Percentiles rank a stretch among this genome's conserved stretches.
Evolutionary conservation across 2,329 filamentous ascomycete species (phyloP).

Genomic region (Stagonosporopsis tanaceti): DNA sequence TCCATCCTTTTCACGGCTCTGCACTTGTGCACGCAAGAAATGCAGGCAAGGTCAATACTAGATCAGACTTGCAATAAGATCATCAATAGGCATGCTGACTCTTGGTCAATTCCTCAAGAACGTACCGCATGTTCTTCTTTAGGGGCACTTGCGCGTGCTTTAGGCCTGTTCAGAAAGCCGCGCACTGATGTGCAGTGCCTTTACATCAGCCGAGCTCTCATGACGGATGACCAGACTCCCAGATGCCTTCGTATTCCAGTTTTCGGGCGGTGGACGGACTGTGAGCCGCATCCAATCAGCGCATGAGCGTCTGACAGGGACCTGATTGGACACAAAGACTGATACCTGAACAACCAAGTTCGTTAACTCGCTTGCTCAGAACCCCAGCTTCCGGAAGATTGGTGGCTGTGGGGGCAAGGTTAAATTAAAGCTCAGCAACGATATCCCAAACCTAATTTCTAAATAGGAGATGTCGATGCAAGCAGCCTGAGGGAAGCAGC

Average conservation of each 20-base stretch:
- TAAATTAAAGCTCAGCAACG: neutral
- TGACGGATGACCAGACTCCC: neutral
- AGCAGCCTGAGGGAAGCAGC: neutral
- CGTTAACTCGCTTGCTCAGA: neutral
- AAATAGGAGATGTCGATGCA: neutral
- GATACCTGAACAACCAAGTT: neutral
- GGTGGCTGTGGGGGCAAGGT: slow-evolving; percentile 2
- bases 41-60: neutral
- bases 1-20: neutral
- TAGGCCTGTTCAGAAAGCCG: neutral
- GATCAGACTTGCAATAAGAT: neutral
- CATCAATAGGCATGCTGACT: neutral
- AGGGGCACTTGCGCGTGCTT: neutral
- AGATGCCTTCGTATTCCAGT: neutral
- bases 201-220: neutral
- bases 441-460: neutral
- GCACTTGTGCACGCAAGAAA: neutral
- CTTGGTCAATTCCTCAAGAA: too few relatives aligned
- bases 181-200: neutral
- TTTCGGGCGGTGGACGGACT: neutral
- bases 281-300: neutral
- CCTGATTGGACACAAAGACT: neutral
- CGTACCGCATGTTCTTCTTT: neutral
- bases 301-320: neutral
- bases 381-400: slow-evolving; percentile 7